These are phyloP conservation scores for Conticribra guillardii DNA, from an alignment of 108 stramenopile genomes.

Conservation along the genomic window DNA sequence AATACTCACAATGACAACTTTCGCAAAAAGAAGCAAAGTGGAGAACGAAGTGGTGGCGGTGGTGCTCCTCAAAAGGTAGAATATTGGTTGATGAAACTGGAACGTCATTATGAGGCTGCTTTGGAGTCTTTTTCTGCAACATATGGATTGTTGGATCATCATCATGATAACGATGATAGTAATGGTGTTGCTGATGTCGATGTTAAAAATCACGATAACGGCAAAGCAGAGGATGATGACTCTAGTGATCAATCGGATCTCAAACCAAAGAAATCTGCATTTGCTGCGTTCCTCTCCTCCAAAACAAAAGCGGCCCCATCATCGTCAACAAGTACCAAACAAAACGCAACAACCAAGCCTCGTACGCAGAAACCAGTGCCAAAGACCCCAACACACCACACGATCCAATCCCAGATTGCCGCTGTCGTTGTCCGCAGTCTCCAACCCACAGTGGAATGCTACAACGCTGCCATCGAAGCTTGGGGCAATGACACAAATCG, in stretches of 20 bases:
- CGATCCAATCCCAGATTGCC: too few relatives aligned
- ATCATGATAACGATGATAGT: too few relatives aligned
- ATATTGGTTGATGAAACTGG: slow-evolving; percentile 53
- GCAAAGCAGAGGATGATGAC: too few relatives aligned
- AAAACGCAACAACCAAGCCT: neutral
- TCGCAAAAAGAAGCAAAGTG: too few relatives aligned
- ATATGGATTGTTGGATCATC: too few relatives aligned
- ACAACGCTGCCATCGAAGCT: slow-evolving; percentile 74
- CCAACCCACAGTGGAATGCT: slow-evolving; percentile 59
- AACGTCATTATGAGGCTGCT: slow-evolving; percentile 27
- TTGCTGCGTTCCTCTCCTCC: neutral
- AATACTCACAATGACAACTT: too few relatives aligned
- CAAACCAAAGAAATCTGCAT: neutral
- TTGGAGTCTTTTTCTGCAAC: slow-evolving; percentile 2
- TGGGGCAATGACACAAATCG: slow-evolving; percentile 71
- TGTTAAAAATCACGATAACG: too few relatives aligned
- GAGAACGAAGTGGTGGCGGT: neutral
- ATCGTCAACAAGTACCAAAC: neutral
- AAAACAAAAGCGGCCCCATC: slow-evolving; percentile 10
- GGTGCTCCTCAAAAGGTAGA: slow-evolving; percentile 72
- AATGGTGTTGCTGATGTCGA: too few relatives aligned
- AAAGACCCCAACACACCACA: too few relatives aligned
- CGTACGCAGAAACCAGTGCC: neutral
- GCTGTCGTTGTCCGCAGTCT: slow-evolving; percentile 26
- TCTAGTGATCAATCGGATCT: neutral